Conservation (phyloP, 2,329 filamentous ascomycete species). For the Fusarium liriodendri region DNA sequence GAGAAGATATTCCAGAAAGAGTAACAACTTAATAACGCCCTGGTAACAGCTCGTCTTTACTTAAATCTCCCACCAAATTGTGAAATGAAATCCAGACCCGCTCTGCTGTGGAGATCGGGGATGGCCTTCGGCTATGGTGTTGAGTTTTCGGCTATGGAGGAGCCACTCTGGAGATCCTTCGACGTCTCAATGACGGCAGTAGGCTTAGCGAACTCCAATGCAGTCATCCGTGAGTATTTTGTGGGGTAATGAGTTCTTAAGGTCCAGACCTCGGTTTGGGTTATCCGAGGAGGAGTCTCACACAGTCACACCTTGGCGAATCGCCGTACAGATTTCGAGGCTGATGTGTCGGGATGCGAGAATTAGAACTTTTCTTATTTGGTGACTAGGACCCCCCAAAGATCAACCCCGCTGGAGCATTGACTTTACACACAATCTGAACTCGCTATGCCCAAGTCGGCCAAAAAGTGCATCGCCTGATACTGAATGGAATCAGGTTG, state of each 20-base stretch:
- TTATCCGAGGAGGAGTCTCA: not conserved
- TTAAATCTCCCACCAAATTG: not conserved
- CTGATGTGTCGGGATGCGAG: not conserved
- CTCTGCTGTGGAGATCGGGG: not conserved
- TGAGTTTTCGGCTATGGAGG: not conserved
- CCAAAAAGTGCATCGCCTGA: conserved; percentile 23
- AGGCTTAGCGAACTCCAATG: not conserved
- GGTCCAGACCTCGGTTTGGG: not conserved
- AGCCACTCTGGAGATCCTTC: not conserved
- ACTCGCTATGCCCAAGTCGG: conserved; percentile 8
- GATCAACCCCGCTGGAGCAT: not conserved
- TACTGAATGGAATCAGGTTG: conserved; percentile 21
- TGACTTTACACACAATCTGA: not conserved
- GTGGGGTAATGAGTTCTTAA: not conserved
- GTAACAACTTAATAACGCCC: not conserved
- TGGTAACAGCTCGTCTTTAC: not conserved
- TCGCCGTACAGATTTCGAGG: not conserved
- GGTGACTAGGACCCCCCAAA: not conserved
- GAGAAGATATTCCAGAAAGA: not conserved
- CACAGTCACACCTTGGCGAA: not conserved
- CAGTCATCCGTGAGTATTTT: not conserved
- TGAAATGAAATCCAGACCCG: not conserved
- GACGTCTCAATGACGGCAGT: not conserved
- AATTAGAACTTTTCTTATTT: not conserved
- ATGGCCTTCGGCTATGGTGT: not conserved